phyloP scores from a whole-genome alignment of 176 grass and related monocot genomes.

The Oryza officinalis region DNA sequence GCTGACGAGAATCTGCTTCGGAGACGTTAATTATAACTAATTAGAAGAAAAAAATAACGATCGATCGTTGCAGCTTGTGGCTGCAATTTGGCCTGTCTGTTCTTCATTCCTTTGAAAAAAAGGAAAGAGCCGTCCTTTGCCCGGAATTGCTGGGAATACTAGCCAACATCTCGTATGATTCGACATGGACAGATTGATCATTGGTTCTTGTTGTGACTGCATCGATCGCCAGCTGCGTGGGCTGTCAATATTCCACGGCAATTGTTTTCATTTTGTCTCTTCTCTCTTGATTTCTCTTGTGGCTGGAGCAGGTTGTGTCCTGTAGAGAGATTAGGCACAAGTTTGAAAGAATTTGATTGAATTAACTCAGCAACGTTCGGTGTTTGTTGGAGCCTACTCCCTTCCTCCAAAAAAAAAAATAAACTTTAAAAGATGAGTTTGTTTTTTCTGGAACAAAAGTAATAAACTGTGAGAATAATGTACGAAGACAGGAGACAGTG shows the following conservation, averaged over 20 bases:
- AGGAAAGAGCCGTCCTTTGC: neutral
- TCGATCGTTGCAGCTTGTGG: neutral
- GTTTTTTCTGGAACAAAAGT: too few species aligned
- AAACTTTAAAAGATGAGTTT: too few species aligned
- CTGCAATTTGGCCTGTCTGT: neutral
- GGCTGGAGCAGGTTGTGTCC: too few species aligned
- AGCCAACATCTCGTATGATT: neutral
- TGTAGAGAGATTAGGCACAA: neutral
- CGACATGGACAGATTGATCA: neutral
- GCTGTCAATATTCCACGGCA: neutral
- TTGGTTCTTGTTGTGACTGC: neutral
- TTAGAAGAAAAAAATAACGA: neutral
- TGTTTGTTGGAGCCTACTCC: too few species aligned
- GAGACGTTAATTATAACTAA: neutral
- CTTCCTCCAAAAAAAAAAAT: too few species aligned
- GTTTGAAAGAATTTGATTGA: neutral
- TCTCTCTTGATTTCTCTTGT: too few species aligned
- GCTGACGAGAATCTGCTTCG: conserved; percentile 26
- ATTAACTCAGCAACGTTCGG: neutral
- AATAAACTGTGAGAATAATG: too few species aligned
- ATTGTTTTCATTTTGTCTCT: neutral
- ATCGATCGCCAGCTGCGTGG: neutral
- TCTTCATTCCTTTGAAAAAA: neutral
- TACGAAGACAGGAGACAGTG: too few species aligned
- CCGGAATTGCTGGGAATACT: neutral